Evolutionary conservation across 176 grass and related monocot genomes (phyloP).

Genomic region (Juncus effusus): DNA sequence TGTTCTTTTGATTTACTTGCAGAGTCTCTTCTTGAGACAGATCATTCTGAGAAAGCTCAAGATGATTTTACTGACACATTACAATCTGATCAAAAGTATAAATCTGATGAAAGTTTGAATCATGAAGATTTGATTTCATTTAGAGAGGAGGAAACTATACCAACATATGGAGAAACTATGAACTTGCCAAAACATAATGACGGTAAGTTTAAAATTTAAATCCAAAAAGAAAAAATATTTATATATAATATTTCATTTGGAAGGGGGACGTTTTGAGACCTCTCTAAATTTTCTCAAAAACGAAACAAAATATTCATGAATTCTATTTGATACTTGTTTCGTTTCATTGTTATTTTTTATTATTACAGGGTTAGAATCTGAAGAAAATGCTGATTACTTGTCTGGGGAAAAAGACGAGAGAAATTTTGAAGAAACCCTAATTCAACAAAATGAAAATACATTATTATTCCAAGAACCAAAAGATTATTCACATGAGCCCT

Average conservation of each 20-base stretch:
- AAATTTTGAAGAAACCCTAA: constrained; percentile 23
- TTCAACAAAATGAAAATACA: constrained; percentile 33
- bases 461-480: constrained; percentile 30
- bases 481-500: constrained; percentile 30
- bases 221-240: neutral
- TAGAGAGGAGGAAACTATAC: constrained; percentile 9
- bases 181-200: constrained; percentile 1
- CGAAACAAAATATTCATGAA: no score
- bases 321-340: no score
- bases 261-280: no score
- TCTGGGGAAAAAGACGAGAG: constrained; percentile 27
- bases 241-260: no score
- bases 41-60: constrained; percentile 6
- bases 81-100: constrained; percentile 3
- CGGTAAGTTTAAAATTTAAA: neutral
- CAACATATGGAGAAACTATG: constrained; percentile 7
- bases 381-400: constrained; percentile 26
- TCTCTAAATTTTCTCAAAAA: no score
- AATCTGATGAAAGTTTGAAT: constrained; percentile 20
- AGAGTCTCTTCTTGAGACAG: constrained; percentile 4
- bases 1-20: neutral
- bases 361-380: constrained; percentile 42
- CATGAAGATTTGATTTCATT: constrained; percentile 12
- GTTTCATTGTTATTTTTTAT: neutral
- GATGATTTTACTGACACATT: neutral